phyloP scores from a whole-genome alignment of 345 rosid species.

The Euphorbia peplus region DNA sequence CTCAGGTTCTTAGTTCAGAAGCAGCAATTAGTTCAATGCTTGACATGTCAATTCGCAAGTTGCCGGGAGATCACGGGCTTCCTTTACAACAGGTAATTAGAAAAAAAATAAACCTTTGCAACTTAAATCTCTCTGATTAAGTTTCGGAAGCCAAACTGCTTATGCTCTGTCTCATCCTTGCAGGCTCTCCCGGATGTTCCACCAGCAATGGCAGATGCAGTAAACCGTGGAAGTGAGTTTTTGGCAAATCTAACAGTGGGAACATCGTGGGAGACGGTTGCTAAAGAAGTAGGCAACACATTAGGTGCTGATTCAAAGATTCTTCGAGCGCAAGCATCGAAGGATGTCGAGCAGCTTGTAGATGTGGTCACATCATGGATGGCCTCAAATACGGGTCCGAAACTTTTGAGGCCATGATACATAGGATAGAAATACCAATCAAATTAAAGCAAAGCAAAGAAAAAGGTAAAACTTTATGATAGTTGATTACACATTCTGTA shows the following conservation, averaged over 20 bases:
- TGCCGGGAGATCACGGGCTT: constrained; percentile 95
- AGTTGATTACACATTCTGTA: constrained; percentile 7
- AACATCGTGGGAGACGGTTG: constrained; percentile 89
- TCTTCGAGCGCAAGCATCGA: constrained; percentile 63
- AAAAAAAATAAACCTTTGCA: neutral
- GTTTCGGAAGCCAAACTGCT: constrained; percentile 3
- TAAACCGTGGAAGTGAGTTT: constrained; percentile 80
- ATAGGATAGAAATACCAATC: neutral
- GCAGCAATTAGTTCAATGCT: constrained; percentile 89
- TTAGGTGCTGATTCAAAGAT: constrained; percentile 62
- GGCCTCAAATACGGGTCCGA: constrained; percentile 66
- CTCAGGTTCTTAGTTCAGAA: constrained; percentile 85
- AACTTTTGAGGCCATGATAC: constrained; percentile 43
- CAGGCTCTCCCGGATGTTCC: constrained; percentile 95
- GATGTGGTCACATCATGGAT: constrained; percentile 83
- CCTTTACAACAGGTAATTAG: constrained; percentile 80
- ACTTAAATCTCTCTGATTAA: neutral
- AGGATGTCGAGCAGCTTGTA: constrained; percentile 61
- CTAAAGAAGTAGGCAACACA: constrained; percentile 84
- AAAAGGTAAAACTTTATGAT: neutral
- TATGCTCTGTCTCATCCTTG: constrained; percentile 11
- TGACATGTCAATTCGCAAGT: constrained; percentile 84
- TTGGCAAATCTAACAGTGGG: constrained; percentile 73
- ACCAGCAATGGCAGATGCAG: constrained; percentile 96
- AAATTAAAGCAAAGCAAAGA: no score